Evolutionary conservation across 2,329 filamentous ascomycete species (phyloP), one percentile per base, ranked within the genome.

Genomic region (Metarhizium humberi): DNA sequence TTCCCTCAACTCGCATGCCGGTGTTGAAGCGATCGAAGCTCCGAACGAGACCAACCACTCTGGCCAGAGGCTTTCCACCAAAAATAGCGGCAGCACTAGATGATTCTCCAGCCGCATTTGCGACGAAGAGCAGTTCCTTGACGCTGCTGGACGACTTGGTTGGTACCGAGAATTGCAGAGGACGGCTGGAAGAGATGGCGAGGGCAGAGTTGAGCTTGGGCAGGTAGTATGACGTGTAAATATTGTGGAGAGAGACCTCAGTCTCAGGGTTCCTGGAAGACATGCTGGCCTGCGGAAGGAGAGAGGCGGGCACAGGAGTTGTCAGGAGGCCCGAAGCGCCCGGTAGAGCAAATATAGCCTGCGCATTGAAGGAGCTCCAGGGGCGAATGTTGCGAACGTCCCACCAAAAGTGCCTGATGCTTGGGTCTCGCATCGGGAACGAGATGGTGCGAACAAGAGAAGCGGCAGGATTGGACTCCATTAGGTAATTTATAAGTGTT

Each of bases 21-120:
- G 90, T 94, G 77, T 96, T 96, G 88, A 95, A 96, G 64, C 89
- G 86, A 70, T 95, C 88, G 67, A 92, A 96, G 68, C 85, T 87
- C 73, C 92, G 92, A 63, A 95, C 88, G n/a, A 96, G 79, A 6
- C 92, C 89, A 51, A 92, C 85, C 13, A 91, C 80, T 36, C 88
- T 84, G 29, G 73, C 73, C 13, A 71, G 67, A 36, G 73, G 73
- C 75, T 82, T 67, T 43, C 73, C 73, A 52, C 74, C 74, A 53
- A 76, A 76, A 59, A 76, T 72, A 59, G 77, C 73, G 1, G 79
- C 77, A 0, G 79, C 86, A 66, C 70, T 83, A 66, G 65, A 78
- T 58, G 72, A 73, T 63, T 82, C 79, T 54, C 79, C 80, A 3
- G 78, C 72, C 54, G 82, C 78, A 67, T 80, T 85, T 61, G 82